Percentiles rank a stretch among this genome's conserved stretches.
These are phyloP conservation scores for Physcomitrium patens DNA, from an alignment of 225 moss, liverwort and hornwort genomes.

Conservation along the genomic window DNA sequence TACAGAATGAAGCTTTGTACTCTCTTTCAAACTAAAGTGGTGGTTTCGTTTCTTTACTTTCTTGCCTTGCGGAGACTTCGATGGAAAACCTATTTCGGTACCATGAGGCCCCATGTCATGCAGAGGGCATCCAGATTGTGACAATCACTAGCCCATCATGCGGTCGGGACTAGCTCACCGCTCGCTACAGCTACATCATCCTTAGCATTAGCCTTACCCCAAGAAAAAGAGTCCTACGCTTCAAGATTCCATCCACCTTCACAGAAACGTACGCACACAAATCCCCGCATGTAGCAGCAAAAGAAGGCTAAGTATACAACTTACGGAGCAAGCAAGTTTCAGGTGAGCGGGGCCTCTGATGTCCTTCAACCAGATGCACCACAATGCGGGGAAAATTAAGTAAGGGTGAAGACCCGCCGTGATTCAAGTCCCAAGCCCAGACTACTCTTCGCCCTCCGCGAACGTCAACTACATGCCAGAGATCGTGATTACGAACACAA, in stretches of 20 bases:
- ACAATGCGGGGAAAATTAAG: not conserved
- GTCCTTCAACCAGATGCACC: not conserved
- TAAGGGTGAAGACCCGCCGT: too few species aligned
- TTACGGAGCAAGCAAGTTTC: not conserved
- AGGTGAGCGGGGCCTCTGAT: not conserved
- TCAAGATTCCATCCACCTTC: not conserved
- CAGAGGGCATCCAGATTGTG: conserved; percentile 10
- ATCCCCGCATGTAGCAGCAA: not conserved
- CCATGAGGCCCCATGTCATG: conserved; percentile 31
- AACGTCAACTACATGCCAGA: too few species aligned
- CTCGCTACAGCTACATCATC: not conserved
- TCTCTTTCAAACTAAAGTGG: conserved; percentile 32
- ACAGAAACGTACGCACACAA: not conserved
- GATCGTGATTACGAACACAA: too few species aligned
- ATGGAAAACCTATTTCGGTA: conserved; percentile 43
- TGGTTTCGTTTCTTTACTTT: conserved; percentile 37
- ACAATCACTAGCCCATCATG: conserved; percentile 17
- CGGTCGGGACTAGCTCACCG: not conserved
- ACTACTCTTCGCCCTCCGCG: too few species aligned
- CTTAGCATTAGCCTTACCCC: not conserved
- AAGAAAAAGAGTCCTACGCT: not conserved
- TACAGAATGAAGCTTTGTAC: conserved; percentile 36
- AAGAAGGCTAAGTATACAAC: not conserved
- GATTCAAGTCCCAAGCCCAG: too few species aligned
- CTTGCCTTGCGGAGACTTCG: conserved; percentile 23